A percentile compares a stretch with the other conserved stretches of the same genome.
phyloP scores from a whole-genome alignment of 495 filamentous ascomycete species.

The Hypoxylon lenormandii region DNA sequence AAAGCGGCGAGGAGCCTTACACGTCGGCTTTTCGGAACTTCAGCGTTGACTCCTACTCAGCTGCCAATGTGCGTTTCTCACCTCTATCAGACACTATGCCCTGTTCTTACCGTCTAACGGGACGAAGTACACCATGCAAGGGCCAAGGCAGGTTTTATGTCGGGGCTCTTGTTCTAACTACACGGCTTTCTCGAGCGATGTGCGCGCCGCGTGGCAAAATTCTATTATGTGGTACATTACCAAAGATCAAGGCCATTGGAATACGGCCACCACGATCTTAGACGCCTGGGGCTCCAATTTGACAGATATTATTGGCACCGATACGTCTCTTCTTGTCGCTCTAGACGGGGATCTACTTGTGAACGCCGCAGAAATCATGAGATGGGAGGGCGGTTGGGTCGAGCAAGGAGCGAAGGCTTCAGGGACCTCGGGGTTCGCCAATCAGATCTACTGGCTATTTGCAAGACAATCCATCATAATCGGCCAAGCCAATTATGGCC shows the following conservation, averaged over 20 bases:
- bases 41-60: conserved; percentile 38
- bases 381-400: conserved; percentile 55
- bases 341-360: conserved; percentile 53
- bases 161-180: conserved; percentile 52
- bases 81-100: neutral
- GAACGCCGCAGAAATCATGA: conserved; percentile 58
- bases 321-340: conserved; percentile 50
- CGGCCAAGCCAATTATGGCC: conserved; percentile 55
- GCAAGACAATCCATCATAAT: conserved; percentile 50
- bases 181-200: conserved; percentile 51
- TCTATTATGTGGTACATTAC: conserved; percentile 59
- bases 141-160: conserved; percentile 44
- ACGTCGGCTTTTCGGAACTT: conserved; percentile 38
- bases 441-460: conserved; percentile 56
- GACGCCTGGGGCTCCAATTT: conserved; percentile 55
- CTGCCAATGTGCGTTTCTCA: conserved; percentile 14
- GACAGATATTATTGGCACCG: conserved; percentile 52
- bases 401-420: conserved; percentile 51
- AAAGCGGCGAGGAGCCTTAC: conserved; percentile 38
- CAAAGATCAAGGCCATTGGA: conserved; percentile 49
- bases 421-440: conserved; percentile 55
- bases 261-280: conserved; percentile 51
- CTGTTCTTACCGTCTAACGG: conserved; percentile 1
- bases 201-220: conserved; percentile 54
- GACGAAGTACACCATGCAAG: conserved; percentile 51